Evolutionary conservation across 768 basidiomycete genomes (phyloP).

Genomic region (Pulveroboletus sp.): DNA sequence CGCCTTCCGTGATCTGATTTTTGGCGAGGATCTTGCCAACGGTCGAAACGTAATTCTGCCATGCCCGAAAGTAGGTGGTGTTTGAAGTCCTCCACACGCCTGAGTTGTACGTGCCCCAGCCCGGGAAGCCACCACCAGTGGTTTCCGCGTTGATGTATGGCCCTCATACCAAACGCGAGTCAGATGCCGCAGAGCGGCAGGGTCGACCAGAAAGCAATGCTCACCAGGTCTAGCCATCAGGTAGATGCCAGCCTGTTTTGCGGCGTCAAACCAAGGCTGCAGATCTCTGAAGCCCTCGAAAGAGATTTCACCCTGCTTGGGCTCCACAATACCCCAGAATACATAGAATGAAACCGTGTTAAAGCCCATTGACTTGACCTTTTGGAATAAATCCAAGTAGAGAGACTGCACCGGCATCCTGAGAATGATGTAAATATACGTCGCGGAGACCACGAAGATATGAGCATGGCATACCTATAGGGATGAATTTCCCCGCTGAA

Average conservation of each 20-base stretch:
- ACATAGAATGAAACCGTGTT: slow-evolving; percentile 51
- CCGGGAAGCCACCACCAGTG: slow-evolving; percentile 46
- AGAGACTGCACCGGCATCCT: slow-evolving; percentile 37
- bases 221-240: slow-evolving; percentile 27
- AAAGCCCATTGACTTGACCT: slow-evolving; percentile 45
- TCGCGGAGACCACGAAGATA: not conserved
- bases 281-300: slow-evolving; percentile 45
- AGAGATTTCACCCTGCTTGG: slow-evolving; percentile 47
- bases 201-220: not conserved
- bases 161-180: slow-evolving; percentile 9
- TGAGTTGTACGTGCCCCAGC: slow-evolving; percentile 55
- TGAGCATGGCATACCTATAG: slow-evolving; percentile 36
- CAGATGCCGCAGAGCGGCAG: not conserved
- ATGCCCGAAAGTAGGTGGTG: slow-evolving; percentile 44
- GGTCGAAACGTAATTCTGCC: slow-evolving; percentile 52
- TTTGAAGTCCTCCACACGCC: slow-evolving; percentile 49
- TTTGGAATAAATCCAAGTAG: slow-evolving; percentile 53
- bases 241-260: slow-evolving; percentile 27
- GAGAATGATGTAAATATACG: not conserved
- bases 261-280: slow-evolving; percentile 29
- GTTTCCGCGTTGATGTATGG: slow-evolving; percentile 30
- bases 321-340: slow-evolving; percentile 47
- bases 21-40: slow-evolving; percentile 47
- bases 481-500: slow-evolving; percentile 62
- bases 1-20: slow-evolving; percentile 58